Percentiles rank a stretch among this genome's conserved stretches.
phyloP scores from a whole-genome alignment of 192 early-diverging fungal genomes.

The Coemansia sp. region DNA sequence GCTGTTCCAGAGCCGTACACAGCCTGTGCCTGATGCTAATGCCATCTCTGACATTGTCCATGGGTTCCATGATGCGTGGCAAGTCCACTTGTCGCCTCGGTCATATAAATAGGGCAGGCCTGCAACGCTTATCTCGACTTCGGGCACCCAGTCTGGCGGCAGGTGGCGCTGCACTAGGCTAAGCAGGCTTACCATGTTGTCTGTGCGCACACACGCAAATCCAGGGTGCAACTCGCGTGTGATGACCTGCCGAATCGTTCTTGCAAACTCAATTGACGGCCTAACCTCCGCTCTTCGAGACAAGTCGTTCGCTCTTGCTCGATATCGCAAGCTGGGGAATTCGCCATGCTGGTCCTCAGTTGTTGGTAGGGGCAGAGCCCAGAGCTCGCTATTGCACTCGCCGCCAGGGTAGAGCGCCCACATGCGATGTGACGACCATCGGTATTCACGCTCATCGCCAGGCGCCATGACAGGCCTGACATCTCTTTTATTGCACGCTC shows the following conservation, averaged over 20 bases:
- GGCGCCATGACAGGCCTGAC: conserved; percentile 3
- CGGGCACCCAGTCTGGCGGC: not conserved
- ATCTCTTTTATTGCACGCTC: conserved; percentile 2
- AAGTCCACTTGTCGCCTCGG: conserved; percentile 34
- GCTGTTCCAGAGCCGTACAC: conserved; percentile 40
- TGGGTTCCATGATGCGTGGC: conserved; percentile 40
- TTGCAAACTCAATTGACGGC: conserved; percentile 36
- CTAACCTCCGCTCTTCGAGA: not conserved
- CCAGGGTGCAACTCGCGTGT: conserved; percentile 18
- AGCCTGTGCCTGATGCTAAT: conserved; percentile 33
- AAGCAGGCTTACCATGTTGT: conserved; percentile 32
- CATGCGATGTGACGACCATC: conserved; percentile 29
- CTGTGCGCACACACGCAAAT: conserved; percentile 39
- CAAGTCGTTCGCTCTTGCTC: not conserved
- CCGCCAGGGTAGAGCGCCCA: conserved; percentile 40
- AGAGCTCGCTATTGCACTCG: conserved; percentile 36
- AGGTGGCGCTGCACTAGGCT: conserved; percentile 10
- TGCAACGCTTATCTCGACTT: conserved; percentile 7
- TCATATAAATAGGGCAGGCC: conserved; percentile 27
- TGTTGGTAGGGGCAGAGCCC: conserved; percentile 24
- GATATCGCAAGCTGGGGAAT: conserved; percentile 11
- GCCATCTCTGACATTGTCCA: conserved; percentile 32
- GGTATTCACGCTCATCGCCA: not conserved
- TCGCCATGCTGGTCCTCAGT: not conserved
- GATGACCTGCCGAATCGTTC: conserved; percentile 30